phyloP scores from a whole-genome alignment of 225 moss, liverwort and hornwort genomes.

The Marchantia paleacea region DNA sequence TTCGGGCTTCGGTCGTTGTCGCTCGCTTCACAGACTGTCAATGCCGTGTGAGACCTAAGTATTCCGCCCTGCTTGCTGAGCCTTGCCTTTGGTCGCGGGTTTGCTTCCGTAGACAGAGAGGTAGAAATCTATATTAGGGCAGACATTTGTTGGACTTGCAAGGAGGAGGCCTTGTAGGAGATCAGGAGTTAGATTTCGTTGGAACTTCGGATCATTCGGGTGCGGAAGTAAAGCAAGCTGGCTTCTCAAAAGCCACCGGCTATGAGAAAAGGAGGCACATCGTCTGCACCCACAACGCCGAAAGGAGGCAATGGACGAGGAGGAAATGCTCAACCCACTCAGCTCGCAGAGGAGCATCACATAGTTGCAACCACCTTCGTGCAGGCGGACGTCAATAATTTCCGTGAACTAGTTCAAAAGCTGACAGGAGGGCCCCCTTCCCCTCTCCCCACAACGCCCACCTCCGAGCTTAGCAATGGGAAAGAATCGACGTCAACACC shows the following conservation, averaged over 20 bases:
- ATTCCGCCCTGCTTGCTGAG: background rate
- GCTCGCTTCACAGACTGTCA: background rate
- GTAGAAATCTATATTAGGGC: background rate
- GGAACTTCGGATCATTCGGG: background rate
- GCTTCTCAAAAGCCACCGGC: conserved; percentile 20
- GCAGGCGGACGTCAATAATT: conserved; percentile 45
- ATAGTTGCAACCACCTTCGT: conserved; percentile 51
- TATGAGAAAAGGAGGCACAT: conserved; percentile 46
- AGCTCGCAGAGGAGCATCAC: conserved; percentile 51
- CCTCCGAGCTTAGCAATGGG: conserved; percentile 17
- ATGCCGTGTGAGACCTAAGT: background rate
- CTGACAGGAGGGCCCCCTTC: conserved; percentile 45
- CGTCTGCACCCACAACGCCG: conserved; percentile 45
- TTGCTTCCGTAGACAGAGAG: too few species aligned
- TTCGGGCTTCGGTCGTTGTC: background rate
- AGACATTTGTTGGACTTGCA: background rate
- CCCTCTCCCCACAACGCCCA: conserved; percentile 33
- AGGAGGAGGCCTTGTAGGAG: background rate
- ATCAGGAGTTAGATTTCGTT: background rate
- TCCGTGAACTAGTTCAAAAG: conserved; percentile 48
- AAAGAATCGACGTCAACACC: conserved; percentile 26
- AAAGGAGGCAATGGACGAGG: conserved; percentile 43
- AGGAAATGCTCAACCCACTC: conserved; percentile 28
- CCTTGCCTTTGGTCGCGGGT: background rate
- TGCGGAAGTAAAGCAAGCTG: conserved; percentile 14